A percentile compares a stretch with the other conserved stretches of the same genome.
Evolutionary conservation across 225 moss, liverwort and hornwort genomes (phyloP).

Genomic region (Pseudoscleropodium purum): DNA sequence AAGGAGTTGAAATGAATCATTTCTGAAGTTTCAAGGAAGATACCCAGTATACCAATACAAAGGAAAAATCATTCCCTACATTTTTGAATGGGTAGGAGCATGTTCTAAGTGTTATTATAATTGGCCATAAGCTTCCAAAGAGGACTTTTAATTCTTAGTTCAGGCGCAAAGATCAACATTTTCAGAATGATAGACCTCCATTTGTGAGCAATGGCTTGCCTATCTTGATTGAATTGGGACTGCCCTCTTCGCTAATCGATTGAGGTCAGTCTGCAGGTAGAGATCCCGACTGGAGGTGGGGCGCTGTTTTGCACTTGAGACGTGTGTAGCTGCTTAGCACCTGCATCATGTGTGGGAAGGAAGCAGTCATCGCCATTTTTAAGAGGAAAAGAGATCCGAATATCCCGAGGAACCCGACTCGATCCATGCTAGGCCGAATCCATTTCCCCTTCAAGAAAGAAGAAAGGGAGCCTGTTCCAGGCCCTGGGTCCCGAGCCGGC

Average conservation of each 20-base stretch:
- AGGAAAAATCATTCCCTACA: not conserved
- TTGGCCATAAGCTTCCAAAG: not conserved
- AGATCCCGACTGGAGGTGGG: not conserved
- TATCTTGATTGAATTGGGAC: not conserved
- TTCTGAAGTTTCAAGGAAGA: not conserved
- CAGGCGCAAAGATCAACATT: not conserved
- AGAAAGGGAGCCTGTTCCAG: slow-evolving; percentile 5
- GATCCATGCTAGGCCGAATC: slow-evolving; percentile 20
- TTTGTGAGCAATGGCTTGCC: not conserved
- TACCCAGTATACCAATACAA: not conserved
- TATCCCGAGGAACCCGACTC: slow-evolving; percentile 41
- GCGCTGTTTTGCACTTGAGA: not conserved
- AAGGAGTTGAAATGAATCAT: not conserved
- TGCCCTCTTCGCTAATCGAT: not conserved
- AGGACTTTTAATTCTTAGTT: not conserved
- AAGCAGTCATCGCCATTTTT: not conserved
- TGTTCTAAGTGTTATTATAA: not conserved
- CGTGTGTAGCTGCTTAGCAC: not conserved
- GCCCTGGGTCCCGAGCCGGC: slow-evolving; percentile 11
- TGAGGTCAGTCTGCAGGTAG: not conserved
- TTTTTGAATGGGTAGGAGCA: not conserved
- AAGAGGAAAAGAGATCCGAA: slow-evolving; percentile 6
- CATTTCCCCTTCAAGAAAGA: slow-evolving; percentile 41
- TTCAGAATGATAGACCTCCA: not conserved
- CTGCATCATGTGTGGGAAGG: slow-evolving; percentile 22